A percentile compares a stretch with the other conserved stretches of the same genome.
Evolutionary conservation across 2,329 filamentous ascomycete genomes (phyloP).

Genomic region (Phyllosticta citriasiana): DNA sequence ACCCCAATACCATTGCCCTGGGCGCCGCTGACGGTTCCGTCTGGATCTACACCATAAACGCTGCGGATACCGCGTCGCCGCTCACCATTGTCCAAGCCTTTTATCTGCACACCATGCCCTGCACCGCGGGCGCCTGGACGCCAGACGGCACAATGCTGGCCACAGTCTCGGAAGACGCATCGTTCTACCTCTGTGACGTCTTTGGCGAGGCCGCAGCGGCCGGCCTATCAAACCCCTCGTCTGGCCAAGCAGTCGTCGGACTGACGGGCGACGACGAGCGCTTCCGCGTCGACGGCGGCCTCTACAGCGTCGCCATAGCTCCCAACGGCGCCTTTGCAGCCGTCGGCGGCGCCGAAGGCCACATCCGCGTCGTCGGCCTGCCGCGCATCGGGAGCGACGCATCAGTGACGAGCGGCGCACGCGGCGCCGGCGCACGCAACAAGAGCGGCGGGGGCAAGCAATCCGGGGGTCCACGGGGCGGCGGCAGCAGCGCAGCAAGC

Average conservation of each 20-base stretch:
- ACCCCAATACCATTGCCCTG: slow-evolving; percentile 74
- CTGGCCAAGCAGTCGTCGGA: slow-evolving; percentile 57
- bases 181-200: slow-evolving; percentile 85
- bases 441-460: slow-evolving; percentile 40
- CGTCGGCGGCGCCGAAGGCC: slow-evolving; percentile 77
- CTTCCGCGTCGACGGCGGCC: slow-evolving; percentile 81
- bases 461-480: slow-evolving; percentile 24
- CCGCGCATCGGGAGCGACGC: slow-evolving; percentile 47
- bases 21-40: slow-evolving; percentile 86
- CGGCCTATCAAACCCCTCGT: slow-evolving; percentile 45
- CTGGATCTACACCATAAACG: slow-evolving; percentile 87
- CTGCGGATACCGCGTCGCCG: slow-evolving; percentile 48
- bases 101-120: slow-evolving; percentile 78
- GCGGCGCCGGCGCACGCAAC: slow-evolving; percentile 36
- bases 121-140: slow-evolving; percentile 86
- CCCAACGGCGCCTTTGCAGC: slow-evolving; percentile 71
- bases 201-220: slow-evolving; percentile 67
- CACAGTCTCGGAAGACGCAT: slow-evolving; percentile 81
- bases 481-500: slow-evolving; percentile 21
- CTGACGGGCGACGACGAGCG: slow-evolving; percentile 76
- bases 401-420: slow-evolving; percentile 27
- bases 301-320: slow-evolving; percentile 79
- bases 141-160: slow-evolving; percentile 77
- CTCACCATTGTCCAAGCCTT: slow-evolving; percentile 83
- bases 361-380: slow-evolving; percentile 75